Evolutionary conservation across 371 early-diverging fungal genomes (phyloP), one percentile per base, ranked within the genome.

Genomic region (Sporodiniella umbellata): DNA sequence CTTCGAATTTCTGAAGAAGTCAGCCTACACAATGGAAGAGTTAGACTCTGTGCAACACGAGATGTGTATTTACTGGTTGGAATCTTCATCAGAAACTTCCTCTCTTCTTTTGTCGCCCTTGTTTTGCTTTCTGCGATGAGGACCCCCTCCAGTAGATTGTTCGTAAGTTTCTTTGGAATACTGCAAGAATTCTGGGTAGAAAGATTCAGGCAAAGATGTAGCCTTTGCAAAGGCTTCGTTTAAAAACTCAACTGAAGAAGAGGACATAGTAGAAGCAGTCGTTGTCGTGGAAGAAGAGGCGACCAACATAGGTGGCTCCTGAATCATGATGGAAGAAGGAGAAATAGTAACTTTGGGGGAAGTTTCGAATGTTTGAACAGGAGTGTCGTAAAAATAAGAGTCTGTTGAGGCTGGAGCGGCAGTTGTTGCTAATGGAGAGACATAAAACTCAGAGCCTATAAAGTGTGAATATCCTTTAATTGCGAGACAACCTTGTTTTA

Each of bases 221-320:
- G 67, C 67, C 53, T 66, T 66, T 23, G 67, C 67, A 44, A 66
- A 63, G 6, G 67, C 63, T 45, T 66, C 67, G 17, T 59, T 66
- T 21, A 66, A 39, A 38, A 58, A 66, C 19, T 62, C 63, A 12
- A 58, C 67, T 12, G 67, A 62, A 11, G 67, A 66, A 12, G 63
- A 56, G 23, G 67, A 62, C 54, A 65, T 65, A n/a, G 61, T 65
- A 7, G 65, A 65, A 1, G 65, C 56, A 4, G 65, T 68, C 26
- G 59, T 53, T 4, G 64, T 56, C 11, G 72, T 66, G 14, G 72
- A 72, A 33, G 67, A 66, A 10, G 75, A 70, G 18, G 71, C 59
- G 4, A 72, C 70, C 39, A 75, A 62, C 54, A 64, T 55, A 6
- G 75, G 72, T 33, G 75, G 75, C n/a, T 60, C 65, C 31, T 61